phyloP scores from a whole-genome alignment of 768 basidiomycete species.

The Sporobolomyces phaffii region DNA sequence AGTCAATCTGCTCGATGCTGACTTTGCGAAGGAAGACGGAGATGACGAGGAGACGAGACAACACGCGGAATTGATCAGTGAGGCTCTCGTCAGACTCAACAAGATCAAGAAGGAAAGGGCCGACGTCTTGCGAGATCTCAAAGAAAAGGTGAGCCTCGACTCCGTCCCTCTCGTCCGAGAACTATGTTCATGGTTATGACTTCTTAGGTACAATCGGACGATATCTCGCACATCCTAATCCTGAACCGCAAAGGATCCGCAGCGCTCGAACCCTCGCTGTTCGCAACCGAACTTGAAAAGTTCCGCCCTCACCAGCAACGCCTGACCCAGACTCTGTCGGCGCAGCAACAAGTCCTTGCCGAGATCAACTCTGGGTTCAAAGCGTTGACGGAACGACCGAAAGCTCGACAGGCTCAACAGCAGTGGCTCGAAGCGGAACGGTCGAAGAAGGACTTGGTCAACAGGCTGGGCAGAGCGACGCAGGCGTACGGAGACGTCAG shows the following conservation, averaged over 20 bases:
- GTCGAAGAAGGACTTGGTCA: conserved; percentile 65
- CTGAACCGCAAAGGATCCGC: conserved; percentile 74
- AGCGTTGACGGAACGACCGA: conserved; percentile 63
- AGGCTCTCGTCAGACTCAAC: conserved; percentile 66
- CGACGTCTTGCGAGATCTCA: conserved; percentile 84
- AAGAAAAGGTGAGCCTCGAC: conserved; percentile 69
- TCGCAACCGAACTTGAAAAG: conserved; percentile 90
- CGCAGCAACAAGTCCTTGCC: conserved; percentile 66
- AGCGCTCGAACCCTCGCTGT: conserved; percentile 75
- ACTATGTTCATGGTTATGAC: not conserved
- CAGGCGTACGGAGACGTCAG: conserved; percentile 82
- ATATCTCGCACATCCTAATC: conserved; percentile 88
- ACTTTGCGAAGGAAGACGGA: conserved; percentile 49
- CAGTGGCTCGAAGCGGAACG: conserved; percentile 79
- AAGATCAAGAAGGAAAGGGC: conserved; percentile 78
- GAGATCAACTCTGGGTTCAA: conserved; percentile 73
- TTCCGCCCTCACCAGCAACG: conserved; percentile 86
- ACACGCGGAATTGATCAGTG: conserved; percentile 68
- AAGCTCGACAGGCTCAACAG: conserved; percentile 67
- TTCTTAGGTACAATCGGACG: conserved; percentile 79
- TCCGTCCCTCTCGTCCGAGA: too few species aligned
- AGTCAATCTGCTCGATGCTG: conserved; percentile 65
- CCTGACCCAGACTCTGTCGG: conserved; percentile 66
- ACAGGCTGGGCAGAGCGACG: conserved; percentile 65
- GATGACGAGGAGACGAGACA: conserved; percentile 55